phyloP scores from a whole-genome alignment of 2,329 filamentous ascomycete species.

The Ambrosiella cleistominuta region DNA sequence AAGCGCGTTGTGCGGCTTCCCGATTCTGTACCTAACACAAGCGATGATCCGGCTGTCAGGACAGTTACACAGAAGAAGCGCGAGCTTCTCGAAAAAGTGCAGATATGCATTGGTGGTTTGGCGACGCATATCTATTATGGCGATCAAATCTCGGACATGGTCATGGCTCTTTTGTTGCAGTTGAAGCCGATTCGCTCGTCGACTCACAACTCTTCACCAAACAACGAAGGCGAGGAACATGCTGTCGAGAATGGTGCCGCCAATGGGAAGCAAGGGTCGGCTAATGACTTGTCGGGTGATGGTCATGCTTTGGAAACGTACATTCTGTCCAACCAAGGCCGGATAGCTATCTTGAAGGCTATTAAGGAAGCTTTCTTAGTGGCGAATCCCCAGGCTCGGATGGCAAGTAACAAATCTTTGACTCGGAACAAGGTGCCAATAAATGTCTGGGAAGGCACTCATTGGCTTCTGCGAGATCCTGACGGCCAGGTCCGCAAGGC shows the following conservation, averaged over 20 bases:
- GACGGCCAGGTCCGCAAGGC: conserved; percentile 64
- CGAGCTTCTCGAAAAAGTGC: conserved; percentile 51
- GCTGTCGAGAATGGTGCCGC: conserved; percentile 13
- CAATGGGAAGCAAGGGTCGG: conserved; percentile 15
- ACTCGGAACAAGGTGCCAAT: conserved; percentile 60
- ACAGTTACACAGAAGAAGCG: conserved; percentile 29
- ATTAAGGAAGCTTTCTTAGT: conserved; percentile 70
- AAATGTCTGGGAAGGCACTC: conserved; percentile 87
- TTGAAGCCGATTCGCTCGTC: conserved; percentile 39
- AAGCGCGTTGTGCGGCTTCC: conserved; percentile 55
- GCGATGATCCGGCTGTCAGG: conserved; percentile 20
- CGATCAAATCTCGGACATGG: conserved; percentile 91
- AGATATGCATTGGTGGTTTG: conserved; percentile 73
- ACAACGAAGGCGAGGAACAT: conserved; percentile 18
- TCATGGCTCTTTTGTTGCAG: conserved; percentile 58
- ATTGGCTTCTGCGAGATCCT: conserved; percentile 73
- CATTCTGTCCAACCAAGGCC: conserved; percentile 36
- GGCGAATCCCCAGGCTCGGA: conserved; percentile 51
- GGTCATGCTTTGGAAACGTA: conserved; percentile 31
- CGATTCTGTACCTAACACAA: conserved; percentile 18
- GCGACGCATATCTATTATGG: conserved; percentile 94
- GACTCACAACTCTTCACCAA: conserved; percentile 27
- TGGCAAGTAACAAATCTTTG: conserved; percentile 42
- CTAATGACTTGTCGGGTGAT: conserved; percentile 24
- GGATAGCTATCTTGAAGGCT: conserved; percentile 51